These are phyloP conservation scores for Passalora sequoiae DNA, from an alignment of 2,329 filamentous ascomycete genomes.

Conservation along the genomic window DNA sequence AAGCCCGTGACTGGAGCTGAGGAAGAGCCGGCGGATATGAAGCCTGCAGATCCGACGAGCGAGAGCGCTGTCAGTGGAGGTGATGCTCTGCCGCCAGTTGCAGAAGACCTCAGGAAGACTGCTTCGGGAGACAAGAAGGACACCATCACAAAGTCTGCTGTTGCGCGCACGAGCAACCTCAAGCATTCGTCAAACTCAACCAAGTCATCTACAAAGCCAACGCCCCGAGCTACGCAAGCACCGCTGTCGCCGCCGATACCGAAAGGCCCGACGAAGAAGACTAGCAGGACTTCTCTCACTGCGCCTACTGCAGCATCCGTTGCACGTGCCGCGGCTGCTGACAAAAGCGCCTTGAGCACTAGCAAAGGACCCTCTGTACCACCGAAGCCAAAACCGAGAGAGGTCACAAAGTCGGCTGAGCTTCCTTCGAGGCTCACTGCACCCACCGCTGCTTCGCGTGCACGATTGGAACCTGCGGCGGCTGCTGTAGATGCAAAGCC, in stretches of 20 bases:
- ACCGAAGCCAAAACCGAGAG: constrained; percentile 1
- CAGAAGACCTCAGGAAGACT: constrained; percentile 29
- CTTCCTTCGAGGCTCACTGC: constrained; percentile 61
- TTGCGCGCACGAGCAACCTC: constrained; percentile 12
- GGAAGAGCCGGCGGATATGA: constrained; percentile 38
- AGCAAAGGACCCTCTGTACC: no score
- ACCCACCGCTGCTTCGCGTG: constrained; percentile 64
- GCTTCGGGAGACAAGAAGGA: background rate
- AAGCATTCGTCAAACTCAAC: constrained; percentile 19
- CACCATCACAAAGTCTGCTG: constrained; percentile 13
- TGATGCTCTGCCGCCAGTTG: constrained; percentile 33
- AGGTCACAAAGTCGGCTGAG: constrained; percentile 65
- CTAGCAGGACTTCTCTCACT: constrained; percentile 32
- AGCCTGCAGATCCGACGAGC: constrained; percentile 38
- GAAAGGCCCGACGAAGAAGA: constrained; percentile 23
- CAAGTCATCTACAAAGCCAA: constrained; percentile 13
- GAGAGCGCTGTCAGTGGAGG: constrained; percentile 37
- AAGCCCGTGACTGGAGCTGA: constrained; percentile 41
- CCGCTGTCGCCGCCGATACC: constrained; percentile 10
- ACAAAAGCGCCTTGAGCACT: constrained; percentile 15
- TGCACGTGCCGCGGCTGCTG: constrained; percentile 21
- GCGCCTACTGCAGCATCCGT: constrained; percentile 33
- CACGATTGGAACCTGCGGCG: constrained; percentile 59
- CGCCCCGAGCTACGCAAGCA: constrained; percentile 6
- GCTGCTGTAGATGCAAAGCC: constrained; percentile 18